These are phyloP conservation scores for Gymnopus androsaceus DNA, from an alignment of 1,284 basidiomycete species.

Conservation along the genomic window DNA sequence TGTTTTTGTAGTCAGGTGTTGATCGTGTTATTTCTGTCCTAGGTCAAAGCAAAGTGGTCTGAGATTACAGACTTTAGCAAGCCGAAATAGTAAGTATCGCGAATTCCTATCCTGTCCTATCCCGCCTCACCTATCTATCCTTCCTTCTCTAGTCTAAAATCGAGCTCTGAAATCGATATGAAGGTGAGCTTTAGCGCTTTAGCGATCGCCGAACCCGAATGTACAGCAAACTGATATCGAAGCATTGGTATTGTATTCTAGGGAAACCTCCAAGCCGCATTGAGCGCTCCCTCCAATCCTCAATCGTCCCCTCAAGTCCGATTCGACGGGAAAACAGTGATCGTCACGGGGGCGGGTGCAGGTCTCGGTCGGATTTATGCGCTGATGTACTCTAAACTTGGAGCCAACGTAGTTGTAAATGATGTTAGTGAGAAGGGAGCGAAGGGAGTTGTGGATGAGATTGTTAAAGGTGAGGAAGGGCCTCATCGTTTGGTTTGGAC, in stretches of 20 bases:
- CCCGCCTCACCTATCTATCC: not conserved
- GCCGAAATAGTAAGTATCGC: conserved; percentile 67
- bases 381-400: conserved; percentile 86
- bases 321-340: conserved; percentile 89
- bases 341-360: conserved; percentile 93
- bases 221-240: not conserved
- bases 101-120: not conserved
- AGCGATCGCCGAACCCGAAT: not conserved
- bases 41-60: conserved; percentile 82
- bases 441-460: conserved; percentile 83
- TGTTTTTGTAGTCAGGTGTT: not conserved
- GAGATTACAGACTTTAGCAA: conserved; percentile 84
- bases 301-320: conserved; percentile 75
- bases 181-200: conserved; percentile 42
- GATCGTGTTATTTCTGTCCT: not conserved
- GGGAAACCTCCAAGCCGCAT: conserved; percentile 72
- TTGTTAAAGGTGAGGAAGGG: conserved; percentile 65
- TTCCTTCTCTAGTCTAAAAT: conserved; percentile 56
- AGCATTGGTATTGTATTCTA: conserved; percentile 26
- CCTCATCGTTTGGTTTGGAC: not conserved
- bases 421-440: conserved; percentile 91
- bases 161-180: conserved; percentile 71
- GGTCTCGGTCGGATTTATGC: conserved; percentile 94
- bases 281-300: conserved; percentile 68
- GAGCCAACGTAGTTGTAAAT: conserved; percentile 96